Base-by-base conservation (phyloP, 2,329 filamentous ascomycete genomes). In the Fusarium graminum region DNA sequence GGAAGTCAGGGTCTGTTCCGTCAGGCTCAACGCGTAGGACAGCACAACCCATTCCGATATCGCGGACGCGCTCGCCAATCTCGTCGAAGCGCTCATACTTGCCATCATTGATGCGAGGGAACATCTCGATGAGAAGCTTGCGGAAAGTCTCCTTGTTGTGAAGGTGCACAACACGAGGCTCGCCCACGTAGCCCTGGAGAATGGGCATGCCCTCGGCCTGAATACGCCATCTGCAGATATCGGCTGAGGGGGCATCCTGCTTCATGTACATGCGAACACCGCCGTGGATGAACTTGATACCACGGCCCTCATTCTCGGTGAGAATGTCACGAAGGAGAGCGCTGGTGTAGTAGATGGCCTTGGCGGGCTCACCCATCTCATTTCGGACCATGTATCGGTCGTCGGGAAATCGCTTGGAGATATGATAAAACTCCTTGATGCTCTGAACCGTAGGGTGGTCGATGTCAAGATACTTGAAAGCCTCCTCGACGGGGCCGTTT, bases 211-310 rank as follows among this genome's bases (percentile, higher is more conserved):
- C 95, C 79, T 99, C 95, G 13, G 90, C 92, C 82, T 99, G 95
- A 72, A 99, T 95, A 44, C 95, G 89, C 95, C 95, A 99, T 59
- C 90, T 87, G 81, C 94, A 97, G 32, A 95, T 91, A 53, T 94
- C 90, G 34, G 90, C 89, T 7, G 90, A 91, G 60, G 97, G 94
- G 0, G 92, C 91, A 74, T 97, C 93, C 78, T 98, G 94, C 82
- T 97, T 97, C 83, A 98, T 95, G 77, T 97, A 99, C 93, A 98
- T 98, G 81, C 97, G 97, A 32, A 99, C 94, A 67, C 95, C 95
- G 49, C 91, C 94, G 79, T 99, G 95, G 47, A 99, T 92, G 75
- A 99, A 97, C 77, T 95, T 97, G 79, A 98, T 90, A 43, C 93
- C 93, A 28, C 91, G 90, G 41, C 93, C 92, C 78, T 97, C 93